Percentiles rank a stretch among this genome's conserved stretches.
Evolutionary conservation across 1,139 yeast species (phyloP).

Genomic region (Yamadazyma songkhlaensis): DNA sequence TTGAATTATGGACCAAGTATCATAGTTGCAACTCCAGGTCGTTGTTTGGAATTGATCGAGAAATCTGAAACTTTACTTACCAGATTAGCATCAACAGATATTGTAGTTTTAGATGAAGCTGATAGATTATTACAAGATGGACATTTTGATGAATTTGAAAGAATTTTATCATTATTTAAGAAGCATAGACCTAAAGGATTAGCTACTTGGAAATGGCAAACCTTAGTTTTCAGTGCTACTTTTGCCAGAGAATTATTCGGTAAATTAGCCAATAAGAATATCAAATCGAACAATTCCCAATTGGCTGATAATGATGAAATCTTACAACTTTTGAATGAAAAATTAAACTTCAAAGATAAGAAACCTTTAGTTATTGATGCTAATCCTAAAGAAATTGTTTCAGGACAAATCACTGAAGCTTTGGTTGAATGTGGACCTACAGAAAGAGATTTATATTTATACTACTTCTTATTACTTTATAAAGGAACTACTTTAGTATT

Average conservation of each 20-base stretch:
- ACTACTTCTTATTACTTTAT: slow-evolving; percentile 81
- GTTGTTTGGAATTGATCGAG: slow-evolving; percentile 79
- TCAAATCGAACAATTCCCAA: slow-evolving; percentile 27
- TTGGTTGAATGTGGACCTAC: slow-evolving; percentile 87
- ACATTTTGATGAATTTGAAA: slow-evolving; percentile 89
- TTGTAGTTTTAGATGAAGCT: slow-evolving; percentile 92
- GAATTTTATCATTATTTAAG: slow-evolving; percentile 62
- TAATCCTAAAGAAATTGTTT: slow-evolving; percentile 81
- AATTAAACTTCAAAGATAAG: slow-evolving; percentile 57
- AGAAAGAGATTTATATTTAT: slow-evolving; percentile 86
- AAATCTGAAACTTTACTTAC: slow-evolving; percentile 53
- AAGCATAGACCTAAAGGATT: slow-evolving; percentile 29
- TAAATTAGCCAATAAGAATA: slow-evolving; percentile 50
- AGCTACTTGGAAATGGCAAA: slow-evolving; percentile 68
- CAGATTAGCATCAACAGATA: slow-evolving; percentile 61
- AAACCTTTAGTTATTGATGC: slow-evolving; percentile 73
- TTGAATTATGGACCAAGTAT: slow-evolving; percentile 74
- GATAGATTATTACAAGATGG: slow-evolving; percentile 94
- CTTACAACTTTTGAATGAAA: slow-evolving; percentile 51
- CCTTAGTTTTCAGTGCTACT: slow-evolving; percentile 92
- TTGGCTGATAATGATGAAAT: slow-evolving; percentile 51
- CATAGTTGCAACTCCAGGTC: slow-evolving; percentile 94
- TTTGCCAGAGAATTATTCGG: slow-evolving; percentile 81
- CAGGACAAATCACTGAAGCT: slow-evolving; percentile 77
- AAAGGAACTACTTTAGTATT: slow-evolving; percentile 91